phyloP scores from a whole-genome alignment of 768 basidiomycete species.

The Dioszegia aurantiaca region DNA sequence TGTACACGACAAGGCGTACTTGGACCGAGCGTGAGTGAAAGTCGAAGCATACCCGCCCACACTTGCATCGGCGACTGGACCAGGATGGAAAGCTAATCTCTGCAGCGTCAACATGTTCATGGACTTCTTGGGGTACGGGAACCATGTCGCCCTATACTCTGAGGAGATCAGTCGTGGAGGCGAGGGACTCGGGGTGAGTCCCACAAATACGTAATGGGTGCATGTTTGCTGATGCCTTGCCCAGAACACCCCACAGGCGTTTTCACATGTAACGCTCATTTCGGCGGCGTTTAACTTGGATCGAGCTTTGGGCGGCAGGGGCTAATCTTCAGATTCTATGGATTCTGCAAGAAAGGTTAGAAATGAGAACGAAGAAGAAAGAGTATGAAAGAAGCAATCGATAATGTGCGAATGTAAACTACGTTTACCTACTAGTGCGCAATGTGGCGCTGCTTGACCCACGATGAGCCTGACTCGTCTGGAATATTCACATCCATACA shows the following conservation, averaged over 20 bases:
- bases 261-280: slow-evolving; percentile 52
- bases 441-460: no score
- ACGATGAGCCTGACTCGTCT: no score
- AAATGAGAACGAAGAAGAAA: no score
- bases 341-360: no score
- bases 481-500: no score
- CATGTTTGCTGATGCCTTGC: slow-evolving; percentile 1
- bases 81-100: no score
- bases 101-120: slow-evolving; percentile 68
- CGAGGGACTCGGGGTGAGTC: slow-evolving; percentile 61
- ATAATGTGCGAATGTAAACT: no score
- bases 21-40: slow-evolving; percentile 60
- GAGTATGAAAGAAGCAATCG: no score
- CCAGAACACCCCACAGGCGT: slow-evolving; percentile 53
- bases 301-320: slow-evolving; percentile 38
- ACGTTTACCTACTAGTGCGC: no score
- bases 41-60: no score
- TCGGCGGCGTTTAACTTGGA: slow-evolving; percentile 51
- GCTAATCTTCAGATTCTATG: no score
- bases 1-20: slow-evolving; percentile 65
- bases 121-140: slow-evolving; percentile 63
- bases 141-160: slow-evolving; percentile 81
- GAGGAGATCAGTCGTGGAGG: slow-evolving; percentile 63
- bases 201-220: background rate
- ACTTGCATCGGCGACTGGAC: no score